Percentiles rank a stretch among this genome's conserved stretches.
Conservation (phyloP, 129 eudicot genomes). For the Flaveria ramosissima region DNA sequence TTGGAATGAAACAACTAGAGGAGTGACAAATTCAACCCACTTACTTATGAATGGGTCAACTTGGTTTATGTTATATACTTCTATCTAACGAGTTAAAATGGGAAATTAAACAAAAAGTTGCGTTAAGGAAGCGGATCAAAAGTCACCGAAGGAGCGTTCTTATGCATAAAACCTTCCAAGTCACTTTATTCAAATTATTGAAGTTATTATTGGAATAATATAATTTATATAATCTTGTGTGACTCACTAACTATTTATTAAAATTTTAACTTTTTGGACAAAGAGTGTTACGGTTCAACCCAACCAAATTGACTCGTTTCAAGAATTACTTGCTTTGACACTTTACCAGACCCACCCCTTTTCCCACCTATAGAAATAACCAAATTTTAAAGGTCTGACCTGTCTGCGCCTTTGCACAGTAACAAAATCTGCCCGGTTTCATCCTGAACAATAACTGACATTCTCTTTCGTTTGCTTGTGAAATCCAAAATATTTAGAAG, state of each 20-base stretch:
- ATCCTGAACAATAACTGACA: constrained; percentile 84
- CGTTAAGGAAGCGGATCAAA: not conserved
- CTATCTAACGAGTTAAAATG: not conserved
- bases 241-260: not conserved
- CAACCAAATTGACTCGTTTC: not conserved
- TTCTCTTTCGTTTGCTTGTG: constrained; percentile 92
- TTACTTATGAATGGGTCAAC: not conserved
- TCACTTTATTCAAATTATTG: not conserved
- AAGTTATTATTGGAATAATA: not conserved
- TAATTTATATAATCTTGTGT: not conserved
- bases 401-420: constrained; percentile 98
- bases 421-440: constrained; percentile 74
- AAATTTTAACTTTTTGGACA: not conserved
- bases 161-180: not conserved
- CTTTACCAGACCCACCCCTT: not conserved
- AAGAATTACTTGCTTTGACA: not conserved
- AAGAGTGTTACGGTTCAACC: not conserved
- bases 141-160: not conserved
- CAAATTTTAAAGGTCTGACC: constrained; percentile 44
- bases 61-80: not conserved
- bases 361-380: not conserved
- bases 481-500: constrained; percentile 83
- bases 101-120: not conserved
- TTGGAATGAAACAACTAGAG: constrained; percentile 11
- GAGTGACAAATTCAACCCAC: not conserved